Evolutionary conservation across 305 asterid genomes (phyloP), one percentile per base, ranked within the genome.

Genomic region (Euphrasia arctica): DNA sequence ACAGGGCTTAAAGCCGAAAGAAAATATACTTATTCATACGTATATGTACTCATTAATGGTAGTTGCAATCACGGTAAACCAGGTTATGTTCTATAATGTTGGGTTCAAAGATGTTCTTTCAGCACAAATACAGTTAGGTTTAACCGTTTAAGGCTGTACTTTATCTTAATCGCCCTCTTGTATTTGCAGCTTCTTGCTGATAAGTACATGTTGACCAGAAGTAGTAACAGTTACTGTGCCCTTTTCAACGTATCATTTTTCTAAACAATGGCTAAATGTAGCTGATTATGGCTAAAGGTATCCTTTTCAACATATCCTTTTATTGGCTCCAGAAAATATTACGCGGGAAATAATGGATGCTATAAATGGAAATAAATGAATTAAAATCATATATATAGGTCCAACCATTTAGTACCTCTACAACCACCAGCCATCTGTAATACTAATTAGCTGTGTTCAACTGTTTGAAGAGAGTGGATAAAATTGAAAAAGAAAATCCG

Each of bases 161-260:
- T 39, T 39, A 10, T 39, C 45, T 51, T 18, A 51, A 51, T 51
- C 9, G 31, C 7, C 28, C 10, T 51, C 31, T 39, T 51, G 10
- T 51, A 15, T 51, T 51, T 51, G 57, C 57, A 51, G 29, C 57
- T 51, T 14, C 57, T 14, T 51, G 25, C 18, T 13, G 55, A n/a
- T 49, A 13, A 49, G 9, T 7, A 42, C 48, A 42, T 49, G 54
- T 0, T 49, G 55, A 51, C 28, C 31, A 51, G 57, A 51, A 15
- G 9, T 18, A 51, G 31, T 51, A 7, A 15, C 57, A 51, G 9
- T 54, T 54, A 1, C 0, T 39, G 43, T 39, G 9, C 45, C 27
- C 5, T 54, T 54, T 54, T 25, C 58, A 54, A 28, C 25, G 4
- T 54, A 54, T 22, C 58, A n/a, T 52, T 10, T 18, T 2, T 52